Evolutionary conservation across 768 basidiomycete genomes (phyloP).

Genomic region (Leccinum fibrillosum): DNA sequence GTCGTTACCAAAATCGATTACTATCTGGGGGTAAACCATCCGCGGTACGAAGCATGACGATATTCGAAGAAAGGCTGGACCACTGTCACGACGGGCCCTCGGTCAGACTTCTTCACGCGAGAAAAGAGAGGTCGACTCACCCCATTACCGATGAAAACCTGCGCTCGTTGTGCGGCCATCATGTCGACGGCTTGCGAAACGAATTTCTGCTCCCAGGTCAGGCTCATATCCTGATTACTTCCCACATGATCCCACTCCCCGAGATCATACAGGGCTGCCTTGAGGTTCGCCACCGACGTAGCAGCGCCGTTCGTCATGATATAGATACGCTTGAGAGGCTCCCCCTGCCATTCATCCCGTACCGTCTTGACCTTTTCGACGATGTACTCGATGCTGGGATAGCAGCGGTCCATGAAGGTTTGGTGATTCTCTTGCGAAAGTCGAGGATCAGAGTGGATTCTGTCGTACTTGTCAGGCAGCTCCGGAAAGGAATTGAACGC

Average conservation of each 20-base stretch:
- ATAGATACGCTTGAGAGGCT: slow-evolving; percentile 37
- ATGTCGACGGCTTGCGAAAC: slow-evolving; percentile 49
- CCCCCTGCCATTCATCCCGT: slow-evolving; percentile 20
- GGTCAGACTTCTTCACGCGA: background rate
- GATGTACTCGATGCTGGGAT: slow-evolving; percentile 40
- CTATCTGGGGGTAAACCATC: slow-evolving; percentile 23
- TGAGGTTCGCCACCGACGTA: slow-evolving; percentile 39
- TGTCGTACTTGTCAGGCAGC: slow-evolving; percentile 35
- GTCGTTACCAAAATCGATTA: slow-evolving; percentile 33
- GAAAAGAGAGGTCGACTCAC: slow-evolving; percentile 27
- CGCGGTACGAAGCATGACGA: slow-evolving; percentile 36
- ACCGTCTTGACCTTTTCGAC: slow-evolving; percentile 36
- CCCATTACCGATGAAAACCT: slow-evolving; percentile 53
- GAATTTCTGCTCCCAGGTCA: slow-evolving; percentile 41
- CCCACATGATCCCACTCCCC: slow-evolving; percentile 36
- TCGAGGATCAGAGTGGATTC: slow-evolving; percentile 25
- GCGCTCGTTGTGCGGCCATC: slow-evolving; percentile 42
- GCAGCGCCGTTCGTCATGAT: slow-evolving; percentile 45
- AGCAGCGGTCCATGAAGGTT: slow-evolving; percentile 38
- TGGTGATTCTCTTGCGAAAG: slow-evolving; percentile 20
- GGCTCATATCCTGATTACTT: slow-evolving; percentile 39
- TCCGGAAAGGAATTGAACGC: slow-evolving; percentile 44
- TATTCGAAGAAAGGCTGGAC: slow-evolving; percentile 40
- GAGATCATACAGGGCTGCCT: slow-evolving; percentile 28
- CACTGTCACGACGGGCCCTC: slow-evolving; percentile 23